These are phyloP conservation scores for Hypocrella siamensis DNA, from an alignment of 2,329 filamentous ascomycete genomes.

Conservation along the genomic window DNA sequence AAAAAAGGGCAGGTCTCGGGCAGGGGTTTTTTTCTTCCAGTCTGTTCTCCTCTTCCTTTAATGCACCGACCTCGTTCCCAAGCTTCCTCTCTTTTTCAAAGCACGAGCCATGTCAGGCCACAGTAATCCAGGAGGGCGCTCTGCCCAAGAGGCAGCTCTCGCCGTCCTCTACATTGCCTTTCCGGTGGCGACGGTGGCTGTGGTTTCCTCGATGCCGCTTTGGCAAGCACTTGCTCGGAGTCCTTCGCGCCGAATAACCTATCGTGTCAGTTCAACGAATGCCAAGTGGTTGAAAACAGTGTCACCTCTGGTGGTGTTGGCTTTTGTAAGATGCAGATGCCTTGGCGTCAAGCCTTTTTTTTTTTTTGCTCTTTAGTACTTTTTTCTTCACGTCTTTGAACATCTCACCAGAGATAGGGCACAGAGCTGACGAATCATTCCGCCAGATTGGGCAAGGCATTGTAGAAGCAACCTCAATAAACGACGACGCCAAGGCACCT, in stretches of 20 bases:
- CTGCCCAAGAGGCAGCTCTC: not conserved
- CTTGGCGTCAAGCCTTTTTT: no score
- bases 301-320: constrained; percentile 1
- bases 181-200: not conserved
- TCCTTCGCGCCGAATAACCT: constrained; percentile 1
- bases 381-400: no score
- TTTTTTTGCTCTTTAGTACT: not conserved
- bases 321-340: constrained; percentile 4
- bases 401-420: no score
- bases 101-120: no score
- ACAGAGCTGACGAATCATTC: not conserved
- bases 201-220: constrained; percentile 1
- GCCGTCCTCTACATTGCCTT: constrained; percentile 3
- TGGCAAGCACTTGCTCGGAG: constrained; percentile 1
- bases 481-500: not conserved
- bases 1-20: no score
- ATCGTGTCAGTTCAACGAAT: constrained; percentile 1
- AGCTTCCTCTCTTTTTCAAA: no score
- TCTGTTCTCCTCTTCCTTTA: no score
- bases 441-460: constrained; percentile 2
- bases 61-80: no score
- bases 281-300: not conserved
- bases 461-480: not conserved
- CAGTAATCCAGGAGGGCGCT: no score
- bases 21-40: no score